phyloP scores from a whole-genome alignment of 768 basidiomycete species.

The Lactifluus rugatus region DNA sequence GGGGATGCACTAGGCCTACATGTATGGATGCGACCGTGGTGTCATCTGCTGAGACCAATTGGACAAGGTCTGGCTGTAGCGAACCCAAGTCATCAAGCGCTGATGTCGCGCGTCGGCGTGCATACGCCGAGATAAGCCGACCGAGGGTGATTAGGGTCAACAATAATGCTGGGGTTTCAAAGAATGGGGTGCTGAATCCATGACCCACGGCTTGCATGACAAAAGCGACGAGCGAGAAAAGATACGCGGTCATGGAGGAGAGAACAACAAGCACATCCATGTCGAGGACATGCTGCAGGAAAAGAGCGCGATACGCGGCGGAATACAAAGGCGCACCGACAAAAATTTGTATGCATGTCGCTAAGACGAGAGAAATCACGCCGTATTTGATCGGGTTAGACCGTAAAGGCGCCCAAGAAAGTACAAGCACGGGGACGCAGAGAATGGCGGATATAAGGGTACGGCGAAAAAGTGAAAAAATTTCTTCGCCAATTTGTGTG shows the following conservation, averaged over 20 bases:
- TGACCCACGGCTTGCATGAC: slow-evolving; percentile 27
- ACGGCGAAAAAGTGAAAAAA: slow-evolving; percentile 25
- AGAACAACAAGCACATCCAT: slow-evolving; percentile 32
- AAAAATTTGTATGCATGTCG: slow-evolving; percentile 31
- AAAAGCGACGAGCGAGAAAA: slow-evolving; percentile 34
- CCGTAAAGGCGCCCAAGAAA: slow-evolving; percentile 35
- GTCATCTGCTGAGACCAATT: slow-evolving; percentile 24
- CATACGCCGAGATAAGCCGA: slow-evolving; percentile 30
- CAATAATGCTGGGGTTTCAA: slow-evolving; percentile 36
- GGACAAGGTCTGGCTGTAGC: slow-evolving; percentile 27
- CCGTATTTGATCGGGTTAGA: slow-evolving; percentile 28
- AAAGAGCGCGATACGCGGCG: slow-evolving; percentile 28
- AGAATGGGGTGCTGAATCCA: slow-evolving; percentile 29
- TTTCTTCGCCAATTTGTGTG: slow-evolving; percentile 26
- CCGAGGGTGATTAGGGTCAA: slow-evolving; percentile 36
- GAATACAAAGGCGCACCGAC: slow-evolving; percentile 31
- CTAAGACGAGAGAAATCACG: slow-evolving; percentile 30
- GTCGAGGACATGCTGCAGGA: slow-evolving; percentile 31
- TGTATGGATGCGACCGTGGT: slow-evolving; percentile 20
- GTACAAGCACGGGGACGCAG: slow-evolving; percentile 33
- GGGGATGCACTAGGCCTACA: slow-evolving; percentile 29
- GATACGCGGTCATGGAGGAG: slow-evolving; percentile 32
- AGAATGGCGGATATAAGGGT: slow-evolving; percentile 27
- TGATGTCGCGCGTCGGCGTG: slow-evolving; percentile 28
- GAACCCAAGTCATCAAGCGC: slow-evolving; percentile 29